phyloP scores from a whole-genome alignment of 2,329 filamentous ascomycete genomes.

The Verruconis gallopava region DNA sequence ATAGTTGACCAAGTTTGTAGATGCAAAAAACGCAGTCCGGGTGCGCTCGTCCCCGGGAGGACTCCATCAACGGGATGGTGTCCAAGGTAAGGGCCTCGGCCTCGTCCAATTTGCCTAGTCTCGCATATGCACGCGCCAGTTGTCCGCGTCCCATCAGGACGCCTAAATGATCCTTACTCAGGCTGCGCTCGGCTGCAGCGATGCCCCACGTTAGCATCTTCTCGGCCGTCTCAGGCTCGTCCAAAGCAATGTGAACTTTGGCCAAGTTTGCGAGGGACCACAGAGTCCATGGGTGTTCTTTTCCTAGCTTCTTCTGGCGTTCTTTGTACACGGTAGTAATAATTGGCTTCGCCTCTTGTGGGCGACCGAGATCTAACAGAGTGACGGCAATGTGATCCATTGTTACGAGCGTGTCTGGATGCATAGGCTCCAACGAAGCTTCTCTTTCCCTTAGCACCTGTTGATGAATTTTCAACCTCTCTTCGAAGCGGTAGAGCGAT shows the following conservation, averaged over 20 bases:
- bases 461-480: constrained; percentile 12
- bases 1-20: constrained; percentile 6
- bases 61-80: constrained; percentile 8
- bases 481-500: constrained; percentile 10
- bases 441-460: constrained; percentile 7
- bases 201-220: constrained; percentile 36
- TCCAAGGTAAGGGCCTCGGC: constrained; percentile 6
- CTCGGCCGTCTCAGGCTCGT: constrained; percentile 17
- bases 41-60: constrained; percentile 12
- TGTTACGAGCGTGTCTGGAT: constrained; percentile 15
- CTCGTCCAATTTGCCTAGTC: constrained; percentile 11
- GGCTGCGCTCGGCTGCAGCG: constrained; percentile 14
- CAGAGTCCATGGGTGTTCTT: constrained; percentile 18
- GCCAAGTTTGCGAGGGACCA: constrained; percentile 18
- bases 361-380: background rate
- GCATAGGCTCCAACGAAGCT: background rate
- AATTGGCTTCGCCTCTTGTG: constrained; percentile 12
- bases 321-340: constrained; percentile 13
- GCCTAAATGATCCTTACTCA: constrained; percentile 17
- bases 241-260: constrained; percentile 14
- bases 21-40: constrained; percentile 6
- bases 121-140: constrained; percentile 14
- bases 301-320: constrained; percentile 15
- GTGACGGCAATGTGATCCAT: constrained; percentile 15
- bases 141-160: constrained; percentile 15